Evolutionary conservation across 768 basidiomycete species (phyloP).

Genomic region (Lactifluus hygrophoroides): DNA sequence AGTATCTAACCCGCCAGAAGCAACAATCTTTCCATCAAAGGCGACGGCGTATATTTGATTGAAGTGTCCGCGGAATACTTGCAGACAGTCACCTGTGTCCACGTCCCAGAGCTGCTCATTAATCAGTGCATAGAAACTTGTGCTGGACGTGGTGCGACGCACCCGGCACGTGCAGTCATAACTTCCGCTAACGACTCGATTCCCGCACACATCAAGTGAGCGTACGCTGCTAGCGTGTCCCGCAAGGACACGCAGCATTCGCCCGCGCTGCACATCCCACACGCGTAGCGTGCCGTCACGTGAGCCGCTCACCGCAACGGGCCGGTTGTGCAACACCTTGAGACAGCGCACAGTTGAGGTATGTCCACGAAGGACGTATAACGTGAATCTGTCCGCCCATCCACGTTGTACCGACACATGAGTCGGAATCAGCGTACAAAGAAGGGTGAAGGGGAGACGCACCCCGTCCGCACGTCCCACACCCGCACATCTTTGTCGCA

Average conservation of each 20-base stretch:
- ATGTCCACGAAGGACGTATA: constrained; percentile 72
- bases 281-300: constrained; percentile 80
- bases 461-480: constrained; percentile 87
- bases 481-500: constrained; percentile 90
- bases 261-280: constrained; percentile 87
- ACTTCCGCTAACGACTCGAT: constrained; percentile 80
- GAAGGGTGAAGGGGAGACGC: constrained; percentile 24
- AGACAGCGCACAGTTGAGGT: constrained; percentile 87
- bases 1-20: constrained; percentile 95
- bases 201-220: constrained; percentile 82
- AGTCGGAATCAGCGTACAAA: background rate
- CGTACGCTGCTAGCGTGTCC: constrained; percentile 82
- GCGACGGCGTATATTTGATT: constrained; percentile 91
- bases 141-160: constrained; percentile 15
- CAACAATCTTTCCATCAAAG: constrained; percentile 84
- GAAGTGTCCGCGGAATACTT: constrained; percentile 65
- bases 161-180: constrained; percentile 88
- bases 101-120: constrained; percentile 30
- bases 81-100: constrained; percentile 63
- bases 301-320: constrained; percentile 85
- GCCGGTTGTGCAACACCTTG: constrained; percentile 77
- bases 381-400: constrained; percentile 1
- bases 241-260: constrained; percentile 49
- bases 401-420: background rate
- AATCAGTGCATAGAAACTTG: background rate